These are phyloP conservation scores for Tricholomella constricta DNA, from an alignment of 768 basidiomycete genomes.

Conservation along the genomic window DNA sequence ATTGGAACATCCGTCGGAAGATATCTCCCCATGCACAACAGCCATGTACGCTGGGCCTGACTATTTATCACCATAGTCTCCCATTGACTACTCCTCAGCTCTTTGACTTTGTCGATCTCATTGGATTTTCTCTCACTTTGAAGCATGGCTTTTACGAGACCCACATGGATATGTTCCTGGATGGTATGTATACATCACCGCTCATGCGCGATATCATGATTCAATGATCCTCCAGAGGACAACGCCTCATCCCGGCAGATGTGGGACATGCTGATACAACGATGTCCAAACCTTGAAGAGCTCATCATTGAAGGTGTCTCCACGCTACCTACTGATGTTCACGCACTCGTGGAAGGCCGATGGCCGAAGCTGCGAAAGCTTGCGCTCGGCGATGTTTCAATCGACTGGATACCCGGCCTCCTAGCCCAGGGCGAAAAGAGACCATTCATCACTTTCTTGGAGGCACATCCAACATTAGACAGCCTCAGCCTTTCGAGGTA, in stretches of 20 bases:
- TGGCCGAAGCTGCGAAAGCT: constrained; percentile 70
- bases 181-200: constrained; percentile 43
- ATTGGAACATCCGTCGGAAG: constrained; percentile 66
- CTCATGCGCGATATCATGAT: constrained; percentile 2
- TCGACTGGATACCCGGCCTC: constrained; percentile 51
- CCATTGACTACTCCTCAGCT: constrained; percentile 41
- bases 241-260: constrained; percentile 51
- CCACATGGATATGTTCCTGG: constrained; percentile 54
- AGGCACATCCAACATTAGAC: constrained; percentile 58
- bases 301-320: constrained; percentile 58
- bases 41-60: constrained; percentile 52
- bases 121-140: constrained; percentile 61
- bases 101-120: constrained; percentile 66
- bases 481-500: constrained; percentile 53
- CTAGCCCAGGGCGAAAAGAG: constrained; percentile 45
- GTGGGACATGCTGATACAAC: constrained; percentile 71
- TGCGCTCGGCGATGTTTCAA: constrained; percentile 63
- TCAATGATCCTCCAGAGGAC: constrained; percentile 41
- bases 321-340: constrained; percentile 55
- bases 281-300: constrained; percentile 67
- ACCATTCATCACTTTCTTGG: constrained; percentile 69
- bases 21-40: constrained; percentile 55
- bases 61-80: background rate
- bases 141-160: constrained; percentile 65
- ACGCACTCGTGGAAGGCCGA: constrained; percentile 55